Evolutionary conservation across 208 protist genomes (phyloP).

Genomic region (Wallacemonas sp.): DNA sequence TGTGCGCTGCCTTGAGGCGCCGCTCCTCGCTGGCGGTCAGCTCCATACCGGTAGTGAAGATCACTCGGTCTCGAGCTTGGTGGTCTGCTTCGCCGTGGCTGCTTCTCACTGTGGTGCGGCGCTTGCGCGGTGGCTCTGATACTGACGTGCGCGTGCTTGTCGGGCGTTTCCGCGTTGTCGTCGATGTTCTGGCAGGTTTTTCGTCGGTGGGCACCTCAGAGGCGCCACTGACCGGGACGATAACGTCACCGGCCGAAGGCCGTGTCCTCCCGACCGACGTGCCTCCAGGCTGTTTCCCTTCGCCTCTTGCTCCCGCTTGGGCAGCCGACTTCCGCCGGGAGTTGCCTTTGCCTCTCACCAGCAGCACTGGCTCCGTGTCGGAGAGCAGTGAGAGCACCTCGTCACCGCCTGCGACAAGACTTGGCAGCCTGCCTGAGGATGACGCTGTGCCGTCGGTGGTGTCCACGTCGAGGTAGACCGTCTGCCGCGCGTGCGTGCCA

Average conservation of each 20-base stretch:
- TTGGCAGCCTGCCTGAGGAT: no score
- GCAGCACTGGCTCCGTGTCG: not conserved
- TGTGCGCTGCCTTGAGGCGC: slow-evolving; percentile 21
- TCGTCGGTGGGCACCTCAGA: no score
- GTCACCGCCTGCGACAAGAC: no score
- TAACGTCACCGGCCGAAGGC: no score
- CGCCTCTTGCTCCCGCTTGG: no score
- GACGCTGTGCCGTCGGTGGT: not conserved
- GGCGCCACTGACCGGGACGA: no score
- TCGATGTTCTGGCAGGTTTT: not conserved
- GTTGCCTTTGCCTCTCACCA: not conserved
- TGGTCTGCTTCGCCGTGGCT: not conserved
- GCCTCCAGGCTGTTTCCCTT: no score
- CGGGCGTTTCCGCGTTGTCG: not conserved
- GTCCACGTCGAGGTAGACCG: slow-evolving; percentile 4
- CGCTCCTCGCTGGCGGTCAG: slow-evolving; percentile 25
- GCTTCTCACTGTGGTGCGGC: not conserved
- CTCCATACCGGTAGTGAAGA: slow-evolving; percentile 69
- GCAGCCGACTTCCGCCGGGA: not conserved
- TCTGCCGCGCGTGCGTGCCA: not conserved
- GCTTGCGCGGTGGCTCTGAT: not conserved
- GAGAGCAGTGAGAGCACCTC: not conserved
- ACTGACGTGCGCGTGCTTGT: not conserved
- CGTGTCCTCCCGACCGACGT: no score
- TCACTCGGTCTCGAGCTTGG: no score